Evolutionary conservation across 1,284 basidiomycete species (phyloP), one percentile per base, ranked within the genome.

Genomic region (Porogramme epimiltina): DNA sequence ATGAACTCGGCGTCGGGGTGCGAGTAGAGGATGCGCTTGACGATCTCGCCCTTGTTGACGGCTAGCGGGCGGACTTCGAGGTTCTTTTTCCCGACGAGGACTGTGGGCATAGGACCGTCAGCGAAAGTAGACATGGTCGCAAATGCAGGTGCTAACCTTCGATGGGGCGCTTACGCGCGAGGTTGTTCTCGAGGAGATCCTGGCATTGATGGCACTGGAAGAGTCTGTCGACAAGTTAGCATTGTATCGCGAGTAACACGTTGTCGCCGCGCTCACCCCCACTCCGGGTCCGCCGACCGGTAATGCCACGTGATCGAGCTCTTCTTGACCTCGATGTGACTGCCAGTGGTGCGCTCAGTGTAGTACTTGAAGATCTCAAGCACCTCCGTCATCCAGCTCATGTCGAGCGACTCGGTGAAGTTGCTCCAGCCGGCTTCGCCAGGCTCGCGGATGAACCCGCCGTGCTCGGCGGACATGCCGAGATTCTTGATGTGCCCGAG

Each of bases 291-390:
- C 26, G 83, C 84, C 45, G 86, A 83, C 34, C 96, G 84, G 73
- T 98, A 98, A 74, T 99, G 97, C 95, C 97, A 99, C 20, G 95
- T 98, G 66, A 98, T 93, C 46, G 89, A 90, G 64, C 91, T 93
- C 80, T 96, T 95, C 83, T 99, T 99, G 69, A 91, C 79, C 77
- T 99, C 96, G 56, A 99, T 94, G 61, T 91, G 89, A 62, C 89
- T 91, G n/a, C 97, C 96, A 19, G 93, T 91, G 58, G 96, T 99
- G 52, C 93, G 77, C 84, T 66, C 95, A 4, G 93, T 97, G 73
- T 95, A 97, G 74, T 97, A 98, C 71, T 85, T 85, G 75, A 99
- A 99, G 46, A 99, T 90, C 73, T 96, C 93, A 61, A 90, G 84
- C 31, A 98, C 94, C 72, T 98, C 96, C 50, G 74, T 76, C 91